Conservation (phyloP, 2,329 filamentous ascomycete species). For the Dactylellina parvicollis region DNA sequence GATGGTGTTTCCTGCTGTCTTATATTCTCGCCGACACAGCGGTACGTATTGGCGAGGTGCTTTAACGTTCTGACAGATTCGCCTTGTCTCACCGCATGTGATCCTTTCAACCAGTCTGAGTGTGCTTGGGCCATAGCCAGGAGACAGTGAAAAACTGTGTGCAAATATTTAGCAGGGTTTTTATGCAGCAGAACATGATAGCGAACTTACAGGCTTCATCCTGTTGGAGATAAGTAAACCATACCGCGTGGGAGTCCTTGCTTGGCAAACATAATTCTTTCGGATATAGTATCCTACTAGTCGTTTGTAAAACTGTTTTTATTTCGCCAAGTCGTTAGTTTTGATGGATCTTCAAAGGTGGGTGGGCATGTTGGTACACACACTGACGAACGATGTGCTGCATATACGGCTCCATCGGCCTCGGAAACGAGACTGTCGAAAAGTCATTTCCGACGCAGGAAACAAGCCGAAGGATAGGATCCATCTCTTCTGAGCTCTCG, state of each 20-base stretch:
- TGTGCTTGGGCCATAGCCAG: constrained; percentile 39
- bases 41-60: constrained; percentile 36
- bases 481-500: not conserved
- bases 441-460: constrained; percentile 23
- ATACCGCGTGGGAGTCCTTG: constrained; percentile 9
- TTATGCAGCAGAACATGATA: too few relatives aligned
- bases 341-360: not conserved
- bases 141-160: constrained; percentile 40
- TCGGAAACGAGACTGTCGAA: constrained; percentile 8
- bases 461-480: not conserved
- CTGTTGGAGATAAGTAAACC: constrained; percentile 35
- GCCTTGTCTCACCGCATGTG: not conserved
- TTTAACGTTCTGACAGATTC: constrained; percentile 24
- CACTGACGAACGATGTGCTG: constrained; percentile 21
- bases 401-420: constrained; percentile 18
- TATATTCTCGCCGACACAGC: constrained; percentile 38
- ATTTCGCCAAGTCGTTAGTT: not conserved
- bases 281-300: constrained; percentile 24
- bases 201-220: constrained; percentile 50
- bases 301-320: constrained; percentile 5
- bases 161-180: not conserved
- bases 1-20: constrained; percentile 5
- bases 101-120: constrained; percentile 12
- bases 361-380: not conserved
- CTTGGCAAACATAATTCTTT: constrained; percentile 28